Conservation (phyloP, 2,329 filamentous ascomycete genomes). For the Aspergillus sp. region DNA sequence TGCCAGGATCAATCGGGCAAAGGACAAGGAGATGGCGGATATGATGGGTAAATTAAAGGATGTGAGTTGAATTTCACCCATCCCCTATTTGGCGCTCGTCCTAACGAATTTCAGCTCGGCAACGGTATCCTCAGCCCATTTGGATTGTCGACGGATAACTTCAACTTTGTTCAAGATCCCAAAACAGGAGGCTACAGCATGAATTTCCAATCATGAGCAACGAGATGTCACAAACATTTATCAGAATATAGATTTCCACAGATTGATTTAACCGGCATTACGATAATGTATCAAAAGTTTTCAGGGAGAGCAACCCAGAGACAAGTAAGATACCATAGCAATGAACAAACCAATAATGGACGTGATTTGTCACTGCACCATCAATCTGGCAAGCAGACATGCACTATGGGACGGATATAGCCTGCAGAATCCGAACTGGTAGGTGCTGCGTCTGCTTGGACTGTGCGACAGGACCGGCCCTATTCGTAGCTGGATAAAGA, state of each 20-base stretch:
- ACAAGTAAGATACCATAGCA: too few species aligned
- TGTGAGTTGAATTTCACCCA: constrained; percentile 36
- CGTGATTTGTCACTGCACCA: too few species aligned
- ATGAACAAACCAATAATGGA: too few species aligned
- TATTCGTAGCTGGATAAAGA: too few species aligned
- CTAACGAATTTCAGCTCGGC: constrained; percentile 51
- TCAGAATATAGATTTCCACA: constrained; percentile 1
- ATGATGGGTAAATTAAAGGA: constrained; percentile 97
- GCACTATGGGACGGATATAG: too few species aligned
- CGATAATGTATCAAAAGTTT: too few species aligned
- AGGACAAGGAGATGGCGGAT: constrained; percentile 81
- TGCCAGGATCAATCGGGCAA: constrained; percentile 62
- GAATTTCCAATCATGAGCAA: constrained; percentile 55
- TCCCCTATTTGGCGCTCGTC: neutral
- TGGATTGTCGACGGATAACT: constrained; percentile 87
- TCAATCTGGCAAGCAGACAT: too few species aligned
- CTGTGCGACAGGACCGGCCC: too few species aligned
- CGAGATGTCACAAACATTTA: too few species aligned
- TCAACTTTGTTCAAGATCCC: constrained; percentile 87
- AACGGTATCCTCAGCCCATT: constrained; percentile 91
- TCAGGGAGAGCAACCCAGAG: too few species aligned
- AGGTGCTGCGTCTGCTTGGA: too few species aligned
- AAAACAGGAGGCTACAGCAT: constrained; percentile 87
- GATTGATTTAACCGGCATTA: neutral
- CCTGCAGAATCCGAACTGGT: too few species aligned